phyloP scores from a whole-genome alignment of 495 filamentous ascomycete species.

The Penicillium dipodomyicola region DNA sequence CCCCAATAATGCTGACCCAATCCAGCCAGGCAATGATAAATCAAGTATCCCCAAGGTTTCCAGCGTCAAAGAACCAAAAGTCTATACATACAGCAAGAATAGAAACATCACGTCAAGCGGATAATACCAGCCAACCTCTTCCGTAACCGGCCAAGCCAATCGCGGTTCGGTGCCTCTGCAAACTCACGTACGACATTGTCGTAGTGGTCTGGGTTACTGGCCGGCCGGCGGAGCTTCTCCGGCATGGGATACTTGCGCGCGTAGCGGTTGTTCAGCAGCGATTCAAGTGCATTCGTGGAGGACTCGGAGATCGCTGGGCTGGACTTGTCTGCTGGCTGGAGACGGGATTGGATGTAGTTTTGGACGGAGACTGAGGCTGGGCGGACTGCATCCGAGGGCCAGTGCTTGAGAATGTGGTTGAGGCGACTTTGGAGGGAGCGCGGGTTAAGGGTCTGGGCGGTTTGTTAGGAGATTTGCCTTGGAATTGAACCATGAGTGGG shows the following conservation, averaged over 20 bases:
- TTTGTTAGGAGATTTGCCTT: conserved; percentile 16
- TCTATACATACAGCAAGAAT: not conserved
- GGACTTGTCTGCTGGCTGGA: conserved; percentile 32
- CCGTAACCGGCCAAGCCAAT: conserved; percentile 52
- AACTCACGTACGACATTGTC: conserved; percentile 68
- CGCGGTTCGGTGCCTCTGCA: conserved; percentile 64
- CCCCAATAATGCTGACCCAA: conserved; percentile 17
- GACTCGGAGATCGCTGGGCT: conserved; percentile 51
- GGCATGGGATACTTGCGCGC: conserved; percentile 64
- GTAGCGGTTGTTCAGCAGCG: conserved; percentile 73
- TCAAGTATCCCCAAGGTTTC: conserved; percentile 4
- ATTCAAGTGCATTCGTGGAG: conserved; percentile 68
- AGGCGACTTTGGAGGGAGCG: conserved; percentile 59
- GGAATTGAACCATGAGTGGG: not conserved
- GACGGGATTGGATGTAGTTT: conserved; percentile 60
- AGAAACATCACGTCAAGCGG: conserved; percentile 46
- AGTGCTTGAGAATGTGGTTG: conserved; percentile 58
- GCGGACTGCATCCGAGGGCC: conserved; percentile 76
- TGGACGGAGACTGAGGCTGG: conserved; percentile 72
- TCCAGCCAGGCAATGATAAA: conserved; percentile 2
- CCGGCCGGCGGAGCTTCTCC: conserved; percentile 60
- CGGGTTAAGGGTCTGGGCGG: conserved; percentile 37
- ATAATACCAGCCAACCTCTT: conserved; percentile 65
- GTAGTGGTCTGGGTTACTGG: conserved; percentile 76
- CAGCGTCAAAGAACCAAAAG: conserved; percentile 10